A percentile compares a stretch with the other conserved stretches of the same genome.
Evolutionary conservation across 768 basidiomycete genomes (phyloP).

Genomic region (Tulasnella sp.): DNA sequence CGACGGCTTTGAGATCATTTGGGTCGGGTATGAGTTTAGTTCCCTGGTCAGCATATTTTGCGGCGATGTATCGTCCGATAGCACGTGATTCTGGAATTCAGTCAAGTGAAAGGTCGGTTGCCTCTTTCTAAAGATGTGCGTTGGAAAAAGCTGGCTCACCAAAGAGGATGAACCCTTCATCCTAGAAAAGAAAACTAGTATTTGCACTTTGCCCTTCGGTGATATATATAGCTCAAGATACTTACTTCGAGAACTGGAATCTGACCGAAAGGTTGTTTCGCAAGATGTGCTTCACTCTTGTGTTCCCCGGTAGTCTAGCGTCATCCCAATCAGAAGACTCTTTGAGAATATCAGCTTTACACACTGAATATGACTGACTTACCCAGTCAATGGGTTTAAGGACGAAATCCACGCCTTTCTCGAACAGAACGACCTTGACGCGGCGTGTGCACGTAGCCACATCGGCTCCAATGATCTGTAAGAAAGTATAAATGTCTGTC

Average conservation of each 20-base stretch:
- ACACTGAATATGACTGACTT: too few species aligned
- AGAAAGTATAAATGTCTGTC: background rate
- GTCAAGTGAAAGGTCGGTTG: background rate
- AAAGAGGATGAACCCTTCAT: constrained; percentile 55
- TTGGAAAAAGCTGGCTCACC: constrained; percentile 9
- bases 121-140: background rate
- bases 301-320: constrained; percentile 20
- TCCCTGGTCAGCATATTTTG: constrained; percentile 52
- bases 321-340: background rate
- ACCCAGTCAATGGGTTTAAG: constrained; percentile 41
- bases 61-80: constrained; percentile 55
- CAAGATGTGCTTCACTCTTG: constrained; percentile 35
- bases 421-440: constrained; percentile 50
- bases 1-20: constrained; percentile 38
- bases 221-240: too few species aligned
- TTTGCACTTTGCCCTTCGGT: too few species aligned
- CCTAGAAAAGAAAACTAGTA: constrained; percentile 35
- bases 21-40: constrained; percentile 48
- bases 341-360: too few species aligned
- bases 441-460: constrained; percentile 50
- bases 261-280: constrained; percentile 61
- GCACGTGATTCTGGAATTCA: constrained; percentile 57
- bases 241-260: constrained; percentile 50
- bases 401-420: constrained; percentile 56
- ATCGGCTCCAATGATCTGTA: constrained; percentile 32